Evolutionary conservation across 768 basidiomycete species (phyloP).

Genomic region (Dioszegia crocea): DNA sequence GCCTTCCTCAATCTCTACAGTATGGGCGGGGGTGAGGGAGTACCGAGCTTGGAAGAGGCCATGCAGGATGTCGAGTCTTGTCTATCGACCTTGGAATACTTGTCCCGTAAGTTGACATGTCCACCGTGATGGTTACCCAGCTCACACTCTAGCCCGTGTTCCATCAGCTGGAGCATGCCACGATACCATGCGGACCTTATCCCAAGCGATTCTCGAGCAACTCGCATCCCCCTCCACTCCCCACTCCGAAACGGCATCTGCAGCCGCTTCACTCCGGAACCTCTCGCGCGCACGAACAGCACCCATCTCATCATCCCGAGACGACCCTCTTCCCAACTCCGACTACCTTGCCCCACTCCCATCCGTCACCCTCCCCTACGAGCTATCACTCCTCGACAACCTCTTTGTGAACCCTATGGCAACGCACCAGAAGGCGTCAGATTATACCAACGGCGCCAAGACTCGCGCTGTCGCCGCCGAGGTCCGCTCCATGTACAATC

Average conservation of each 20-base stretch:
- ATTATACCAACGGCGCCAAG: constrained; percentile 39
- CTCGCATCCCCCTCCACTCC: constrained; percentile 16
- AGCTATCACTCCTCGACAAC: constrained; percentile 48
- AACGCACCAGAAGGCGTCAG: constrained; percentile 47
- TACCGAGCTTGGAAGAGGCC: constrained; percentile 46
- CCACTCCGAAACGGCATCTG: not conserved
- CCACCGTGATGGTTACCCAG: not conserved
- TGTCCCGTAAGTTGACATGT: constrained; percentile 44
- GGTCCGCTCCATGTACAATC: not conserved
- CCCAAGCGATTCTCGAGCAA: constrained; percentile 30
- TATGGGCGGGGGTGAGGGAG: constrained; percentile 45
- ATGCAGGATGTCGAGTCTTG: constrained; percentile 50
- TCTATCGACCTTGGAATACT: constrained; percentile 44
- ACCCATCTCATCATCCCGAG: constrained; percentile 41
- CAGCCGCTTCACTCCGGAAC: constrained; percentile 18
- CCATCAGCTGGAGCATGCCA: constrained; percentile 34
- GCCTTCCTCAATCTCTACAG: constrained; percentile 49
- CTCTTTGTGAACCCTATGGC: constrained; percentile 50
- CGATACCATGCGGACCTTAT: constrained; percentile 30
- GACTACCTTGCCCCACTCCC: constrained; percentile 44
- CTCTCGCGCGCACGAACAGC: constrained; percentile 22
- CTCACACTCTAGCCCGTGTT: constrained; percentile 26
- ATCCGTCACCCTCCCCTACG: constrained; percentile 43
- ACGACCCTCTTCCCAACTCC: constrained; percentile 42
- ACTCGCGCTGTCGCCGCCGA: constrained; percentile 3